Percentiles rank a stretch among this genome's conserved stretches.
Evolutionary conservation across 2,329 filamentous ascomycete species (phyloP).

Genomic region (Alternaria arborescens): DNA sequence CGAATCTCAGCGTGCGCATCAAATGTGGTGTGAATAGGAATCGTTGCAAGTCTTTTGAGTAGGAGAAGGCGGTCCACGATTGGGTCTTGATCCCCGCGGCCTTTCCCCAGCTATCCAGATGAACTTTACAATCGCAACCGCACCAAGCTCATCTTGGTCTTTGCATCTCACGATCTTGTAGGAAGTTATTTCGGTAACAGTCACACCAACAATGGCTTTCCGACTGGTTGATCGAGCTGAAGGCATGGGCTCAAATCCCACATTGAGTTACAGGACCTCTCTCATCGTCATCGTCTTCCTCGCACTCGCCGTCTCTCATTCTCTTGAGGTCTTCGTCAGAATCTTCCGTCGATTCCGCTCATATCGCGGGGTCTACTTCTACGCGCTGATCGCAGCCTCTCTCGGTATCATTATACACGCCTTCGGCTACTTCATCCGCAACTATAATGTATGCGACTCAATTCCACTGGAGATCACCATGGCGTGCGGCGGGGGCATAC

Average conservation of each 20-base stretch:
- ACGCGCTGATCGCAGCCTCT: slow-evolving; percentile 20
- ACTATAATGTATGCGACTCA: slow-evolving; percentile 17
- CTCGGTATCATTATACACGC: slow-evolving; percentile 22
- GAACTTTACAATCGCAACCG: not conserved
- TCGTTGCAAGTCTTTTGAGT: not conserved
- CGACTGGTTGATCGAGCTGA: not conserved
- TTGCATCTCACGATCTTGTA: not conserved
- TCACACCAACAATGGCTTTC: not conserved
- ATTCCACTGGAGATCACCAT: slow-evolving; percentile 51
- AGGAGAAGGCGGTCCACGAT: not conserved
- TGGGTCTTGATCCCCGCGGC: not conserved
- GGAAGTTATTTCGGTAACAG: not conserved
- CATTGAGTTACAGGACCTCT: slow-evolving; percentile 14
- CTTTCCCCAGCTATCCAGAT: not conserved
- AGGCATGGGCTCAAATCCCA: slow-evolving; percentile 17
- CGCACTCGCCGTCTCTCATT: slow-evolving; percentile 28
- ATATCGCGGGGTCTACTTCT: slow-evolving; percentile 26
- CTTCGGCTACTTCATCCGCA: slow-evolving; percentile 24
- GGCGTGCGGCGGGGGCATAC: slow-evolving; percentile 61
- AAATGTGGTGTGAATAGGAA: not conserved
- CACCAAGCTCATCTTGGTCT: not conserved
- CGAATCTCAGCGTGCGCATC: not conserved
- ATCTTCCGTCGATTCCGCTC: slow-evolving; percentile 26
- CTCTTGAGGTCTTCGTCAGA: slow-evolving; percentile 26
- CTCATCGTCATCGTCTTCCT: slow-evolving; percentile 24